Base-by-base conservation (phyloP, 805 yeast genomes). In the Ogataea trehalophila region DNA sequence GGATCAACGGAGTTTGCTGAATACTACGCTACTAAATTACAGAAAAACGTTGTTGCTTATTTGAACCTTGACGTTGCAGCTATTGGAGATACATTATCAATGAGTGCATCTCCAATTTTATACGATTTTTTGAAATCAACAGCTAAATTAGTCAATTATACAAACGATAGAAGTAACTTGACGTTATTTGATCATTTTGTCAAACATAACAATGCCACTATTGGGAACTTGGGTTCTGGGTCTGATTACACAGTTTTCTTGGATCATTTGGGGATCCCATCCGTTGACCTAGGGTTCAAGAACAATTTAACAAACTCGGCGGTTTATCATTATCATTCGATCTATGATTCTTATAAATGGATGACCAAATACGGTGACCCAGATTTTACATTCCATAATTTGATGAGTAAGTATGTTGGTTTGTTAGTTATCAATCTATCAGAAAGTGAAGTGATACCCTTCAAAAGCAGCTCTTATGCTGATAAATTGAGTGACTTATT, bases 1-100 rank as follows among this genome's bases (percentile, higher is more conserved):
- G 96, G 96, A 1, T 80, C 90, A 0, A 83, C 94, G 0, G 94
- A 87, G 57, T 85, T 75, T 69, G 89, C 83, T 6, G 92, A 86
- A 61, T 80, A 79, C 46, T 70, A 77, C 46, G 74, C 73, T 2
- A 59, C 69, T 23, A 58, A 58, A 31, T 63, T 86, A 34, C 68
- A 72, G 41, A 71, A 68, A 37, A 72, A 74, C 39, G 83, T 78
- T 1, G 73, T 85, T 37, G 87, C 87, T 0, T 86, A 86, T 60
- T 59, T 87, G 50, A 86, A 86, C 63, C 63, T 82, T 47, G 94
- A 87, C 69, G 84, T 76, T 26, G 81, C 87, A 4, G 77, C 74
- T 5, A 61, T 76, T 18, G 92, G 94, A 3, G 61, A 74, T 14
- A 55, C 71, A 38, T 68, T 87, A 42, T 61, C 65, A 13, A 62